Conservation (phyloP, 2,329 filamentous ascomycete genomes). For the Colletotrichum lupini region DNA sequence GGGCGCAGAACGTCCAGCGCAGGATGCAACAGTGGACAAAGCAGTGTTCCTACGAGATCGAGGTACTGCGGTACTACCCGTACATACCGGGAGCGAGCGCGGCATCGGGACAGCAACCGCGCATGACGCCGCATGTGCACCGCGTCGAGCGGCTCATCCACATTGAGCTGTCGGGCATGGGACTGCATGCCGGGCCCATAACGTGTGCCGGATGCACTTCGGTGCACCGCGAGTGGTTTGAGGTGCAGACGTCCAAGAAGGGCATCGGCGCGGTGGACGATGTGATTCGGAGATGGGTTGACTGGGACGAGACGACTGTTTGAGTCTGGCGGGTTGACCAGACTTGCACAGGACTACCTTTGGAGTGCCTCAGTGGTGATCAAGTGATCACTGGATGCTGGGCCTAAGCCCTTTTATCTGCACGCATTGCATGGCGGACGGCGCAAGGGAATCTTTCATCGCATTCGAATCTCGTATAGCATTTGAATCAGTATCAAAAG, state of each 20-base stretch:
- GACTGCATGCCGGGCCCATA: conserved; percentile 61
- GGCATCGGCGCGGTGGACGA: conserved; percentile 75
- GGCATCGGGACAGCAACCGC: conserved; percentile 53
- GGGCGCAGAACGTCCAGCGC: conserved; percentile 85
- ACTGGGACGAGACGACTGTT: conserved; percentile 75
- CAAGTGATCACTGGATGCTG: not conserved
- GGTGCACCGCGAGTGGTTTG: conserved; percentile 95
- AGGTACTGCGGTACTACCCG: conserved; percentile 91
- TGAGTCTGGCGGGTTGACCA: not conserved
- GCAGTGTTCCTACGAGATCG: conserved; percentile 91
- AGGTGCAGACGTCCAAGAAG: conserved; percentile 79
- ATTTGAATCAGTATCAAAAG: not conserved
- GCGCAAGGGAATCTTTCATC: not conserved
- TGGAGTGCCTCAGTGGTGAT: not conserved
- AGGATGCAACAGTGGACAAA: conserved; percentile 92
- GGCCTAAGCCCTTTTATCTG: not conserved
- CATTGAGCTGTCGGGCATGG: conserved; percentile 79
- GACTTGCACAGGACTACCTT: not conserved
- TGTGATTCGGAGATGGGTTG: conserved; percentile 85
- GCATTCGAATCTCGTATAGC: not conserved
- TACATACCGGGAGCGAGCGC: conserved; percentile 66
- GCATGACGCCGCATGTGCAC: conserved; percentile 86
- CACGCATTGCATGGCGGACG: not conserved
- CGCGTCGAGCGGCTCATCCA: conserved; percentile 92
- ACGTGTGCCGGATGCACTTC: conserved; percentile 83